Base-by-base conservation (phyloP, 345 rosid genomes). In the Moringa oleifera region DNA sequence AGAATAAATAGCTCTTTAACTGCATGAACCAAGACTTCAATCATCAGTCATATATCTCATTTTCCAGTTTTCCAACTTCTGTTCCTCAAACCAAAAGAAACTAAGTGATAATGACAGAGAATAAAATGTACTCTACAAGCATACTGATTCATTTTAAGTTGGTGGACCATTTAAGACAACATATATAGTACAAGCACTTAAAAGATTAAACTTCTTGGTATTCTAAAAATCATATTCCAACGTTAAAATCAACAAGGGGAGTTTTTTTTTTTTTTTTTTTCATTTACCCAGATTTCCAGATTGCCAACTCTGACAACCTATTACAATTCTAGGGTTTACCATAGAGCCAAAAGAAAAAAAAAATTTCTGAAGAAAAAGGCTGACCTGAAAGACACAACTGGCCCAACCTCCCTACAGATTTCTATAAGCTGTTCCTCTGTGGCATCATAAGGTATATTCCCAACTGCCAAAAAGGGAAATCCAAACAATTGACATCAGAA, bases 371-470 rank as follows among this genome's bases (percentile, higher is more conserved):
- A 7, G 19, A 17, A 2, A 25, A 49, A 57, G 47, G 63, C 83
- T 41, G 58, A 94, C 99, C 97, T 94, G 95, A 94, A 94, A 55
- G 97, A 90, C 51, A 94, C 96, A 57, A 90, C 97, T 53, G 97
- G 99, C 12, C 99, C 99, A 68, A 88, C 99, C 75, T 94, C 99
- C 66, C 91, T 82, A 72, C 96, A 90, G 68, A 94, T 88, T 60
- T 94, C 97, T 64, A 85, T 86, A n/a, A 94, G 92, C 73, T 94
- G 96, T 67, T 94, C 97, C 76, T 94, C 99, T 9, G 99, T 88
- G 20, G 90, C 95, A 77, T 90, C 99, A 78, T 90, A 94, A 4
- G 99, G 99, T 75, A 94, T 94, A 68, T 94, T 94, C 69, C 99
- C 99, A 80, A 94, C 99, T 94, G 85, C 51, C 17, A 46, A 53